Evolutionary conservation across 768 basidiomycete species (phyloP), one percentile per base, ranked within the genome.

Genomic region (Coprinopsis strossmayeri): DNA sequence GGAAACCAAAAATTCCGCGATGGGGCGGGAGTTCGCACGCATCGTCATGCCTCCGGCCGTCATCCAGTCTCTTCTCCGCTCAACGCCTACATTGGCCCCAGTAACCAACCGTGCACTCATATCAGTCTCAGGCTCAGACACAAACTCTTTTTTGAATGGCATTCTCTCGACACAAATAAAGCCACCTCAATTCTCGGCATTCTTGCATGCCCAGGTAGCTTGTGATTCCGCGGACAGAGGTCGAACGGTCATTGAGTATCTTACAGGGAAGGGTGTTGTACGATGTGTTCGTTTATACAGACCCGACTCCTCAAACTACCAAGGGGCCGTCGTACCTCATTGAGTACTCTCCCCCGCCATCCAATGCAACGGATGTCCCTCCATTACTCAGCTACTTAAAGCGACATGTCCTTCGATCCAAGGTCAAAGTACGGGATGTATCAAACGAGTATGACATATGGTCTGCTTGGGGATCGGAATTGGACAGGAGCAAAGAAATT

Each of bases 191-290:
- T 92, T 81, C 61, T 80, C 83, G 35, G 77, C 82, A 0, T 80
- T 92, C 59, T 67, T 93, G 13, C 84, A 88, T 59, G 84, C 91
- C 45, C 87, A 91, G 73, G 89, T 80, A 64, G 54, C 74, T 50
- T 59, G 52, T 52, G 43, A 50, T 46, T 54, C 45, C 43, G 48
- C 32, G 25, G 50, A 28, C 46, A 23, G 49, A 45, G 25, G 18
- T 49, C 44, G 9, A 10, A 45, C 47, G 23, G 42, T 54, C 42
- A 55, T n/a, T n/a, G n/a, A n/a, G n/a, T n/a, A n/a, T n/a, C n/a
- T n/a, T n/a, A n/a, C n/a, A 94, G 92, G 95, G 95, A 34, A 78
- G 93, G 61, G 81, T 98, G 25, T 70, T 96, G 39, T 84, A 92
- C 60, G 94, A 97, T 63, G 67, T 86, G 44, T 93, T 98, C 65